Base-by-base conservation (phyloP, 2,329 filamentous ascomycete species). In the Fusarium tanahbumbuense region DNA sequence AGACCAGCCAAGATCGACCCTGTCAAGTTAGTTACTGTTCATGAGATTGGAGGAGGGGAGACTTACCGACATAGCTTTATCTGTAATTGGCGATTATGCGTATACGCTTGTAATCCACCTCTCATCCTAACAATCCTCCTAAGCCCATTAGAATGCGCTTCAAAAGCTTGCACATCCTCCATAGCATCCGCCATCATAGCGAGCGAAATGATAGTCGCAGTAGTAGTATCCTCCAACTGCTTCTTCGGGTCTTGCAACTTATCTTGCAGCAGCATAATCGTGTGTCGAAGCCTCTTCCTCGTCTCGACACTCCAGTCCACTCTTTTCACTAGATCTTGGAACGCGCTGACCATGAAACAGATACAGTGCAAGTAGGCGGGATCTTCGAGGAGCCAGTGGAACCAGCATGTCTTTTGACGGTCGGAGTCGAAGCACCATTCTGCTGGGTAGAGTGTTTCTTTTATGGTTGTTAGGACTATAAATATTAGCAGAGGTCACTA, bases 41-140 rank as follows among this genome's bases (percentile, higher is more conserved):
- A 13, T 30, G 28, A 2, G 12, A 3, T 8, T 4, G 3, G 3
- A 0, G 2, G 12, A 5, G 12, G 4, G 0, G 18, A 6, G 3
- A 64, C 76, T 55, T 42, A 78, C 76, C 75, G 75, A 4, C 73
- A 76, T 6, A 78, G 65, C 22, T 78, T 78, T 27, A 75, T 65
- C 27, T 76, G 69, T 4, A 78, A 28, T 28, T 77, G 72, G 0
- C 65, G 53, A 6, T 78, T 78, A 12, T 72, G 49, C 2, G 46
- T 50, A 10, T 78, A 76, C 1, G 27, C 68, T 7, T 67, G 55
- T 0, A 78, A 12, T 1, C 76, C 77, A 20, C 77, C 77, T 7
- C 74, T 68, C 48, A 78, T 54, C 10, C 63, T 49, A 0, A 78
- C 72, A 6, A 78, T 76, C 12, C 71, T 52, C 7, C 67, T 59